phyloP scores from a whole-genome alignment of 1,284 basidiomycete genomes.

The Puccinia polysora region DNA sequence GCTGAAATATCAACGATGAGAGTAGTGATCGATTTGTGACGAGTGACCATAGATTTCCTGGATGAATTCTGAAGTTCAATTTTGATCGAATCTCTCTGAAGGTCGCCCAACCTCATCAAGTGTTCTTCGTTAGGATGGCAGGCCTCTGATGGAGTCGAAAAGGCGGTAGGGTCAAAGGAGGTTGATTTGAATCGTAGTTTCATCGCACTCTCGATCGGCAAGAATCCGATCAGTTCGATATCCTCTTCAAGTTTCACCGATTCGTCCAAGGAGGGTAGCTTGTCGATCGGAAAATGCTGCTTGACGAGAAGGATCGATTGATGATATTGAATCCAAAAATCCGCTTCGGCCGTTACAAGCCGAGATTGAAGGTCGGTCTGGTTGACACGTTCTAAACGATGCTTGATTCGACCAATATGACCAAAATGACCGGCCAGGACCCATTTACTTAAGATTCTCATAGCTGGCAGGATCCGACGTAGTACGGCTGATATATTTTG shows the following conservation, averaged over 20 bases:
- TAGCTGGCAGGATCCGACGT: conserved; percentile 74
- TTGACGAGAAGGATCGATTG: conserved; percentile 65
- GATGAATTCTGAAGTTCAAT: conserved; percentile 54
- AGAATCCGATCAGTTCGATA: conserved; percentile 78
- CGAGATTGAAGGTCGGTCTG: neutral
- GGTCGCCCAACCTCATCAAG: conserved; percentile 82
- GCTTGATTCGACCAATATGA: conserved; percentile 38
- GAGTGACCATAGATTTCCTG: too few species aligned
- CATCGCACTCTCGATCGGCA: conserved; percentile 65
- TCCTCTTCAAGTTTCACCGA: conserved; percentile 80
- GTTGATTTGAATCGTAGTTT: conserved; percentile 9
- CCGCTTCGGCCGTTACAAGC: conserved; percentile 48
- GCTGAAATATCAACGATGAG: neutral
- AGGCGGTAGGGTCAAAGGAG: neutral
- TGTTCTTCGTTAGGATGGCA: conserved; percentile 90
- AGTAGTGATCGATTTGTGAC: too few species aligned
- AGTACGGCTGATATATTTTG: conserved; percentile 70
- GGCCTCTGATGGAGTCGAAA: conserved; percentile 47
- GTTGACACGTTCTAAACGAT: conserved; percentile 6
- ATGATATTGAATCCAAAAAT: conserved; percentile 71
- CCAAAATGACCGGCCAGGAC: conserved; percentile 58
- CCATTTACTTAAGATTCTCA: conserved; percentile 87
- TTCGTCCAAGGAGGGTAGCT: conserved; percentile 60
- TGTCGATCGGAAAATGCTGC: conserved; percentile 65
- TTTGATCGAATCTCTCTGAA: conserved; percentile 68